A percentile compares a stretch with the other conserved stretches of the same genome.
These are phyloP conservation scores for Lyophyllum semitale DNA, from an alignment of 768 basidiomycete species.

Conservation along the genomic window DNA sequence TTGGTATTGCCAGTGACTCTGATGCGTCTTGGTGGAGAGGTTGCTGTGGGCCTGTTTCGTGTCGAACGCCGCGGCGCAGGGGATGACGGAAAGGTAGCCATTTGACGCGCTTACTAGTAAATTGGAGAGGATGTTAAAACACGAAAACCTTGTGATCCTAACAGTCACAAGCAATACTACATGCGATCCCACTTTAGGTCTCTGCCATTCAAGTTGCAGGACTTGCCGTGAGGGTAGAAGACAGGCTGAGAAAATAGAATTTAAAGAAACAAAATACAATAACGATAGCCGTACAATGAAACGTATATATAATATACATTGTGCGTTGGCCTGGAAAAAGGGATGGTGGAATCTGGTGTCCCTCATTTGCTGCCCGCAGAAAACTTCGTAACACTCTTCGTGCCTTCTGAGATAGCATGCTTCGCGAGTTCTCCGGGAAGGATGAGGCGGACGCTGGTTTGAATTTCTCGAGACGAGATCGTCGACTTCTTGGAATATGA, in stretches of 20 bases:
- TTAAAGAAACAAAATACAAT: conserved; percentile 15
- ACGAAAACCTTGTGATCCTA: background rate
- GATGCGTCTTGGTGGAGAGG: conserved; percentile 31
- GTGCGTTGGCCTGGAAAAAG: background rate
- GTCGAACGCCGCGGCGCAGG: conserved; percentile 59
- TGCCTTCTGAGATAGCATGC: conserved; percentile 85
- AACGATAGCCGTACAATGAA: conserved; percentile 14
- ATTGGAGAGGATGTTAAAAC: too few species aligned
- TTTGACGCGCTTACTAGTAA: conserved; percentile 19
- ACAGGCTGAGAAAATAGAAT: conserved; percentile 1
- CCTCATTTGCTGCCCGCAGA: conserved; percentile 52
- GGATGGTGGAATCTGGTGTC: too few species aligned
- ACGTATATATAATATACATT: background rate
- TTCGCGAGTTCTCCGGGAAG: conserved; percentile 85
- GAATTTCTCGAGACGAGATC: conserved; percentile 87
- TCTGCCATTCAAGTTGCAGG: too few species aligned
- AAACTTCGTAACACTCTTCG: conserved; percentile 39
- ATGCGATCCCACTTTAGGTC: too few species aligned
- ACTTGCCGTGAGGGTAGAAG: too few species aligned
- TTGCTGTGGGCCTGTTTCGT: conserved; percentile 30
- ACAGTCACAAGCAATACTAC: conserved; percentile 8
- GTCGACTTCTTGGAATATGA: conserved; percentile 89
- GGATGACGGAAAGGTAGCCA: conserved; percentile 65
- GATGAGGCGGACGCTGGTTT: conserved; percentile 81
- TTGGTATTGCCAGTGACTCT: conserved; percentile 24